Percentiles rank a stretch among this genome's conserved stretches.
phyloP scores from a whole-genome alignment of 495 filamentous ascomycete species.

The Penicillium bialowiezense region DNA sequence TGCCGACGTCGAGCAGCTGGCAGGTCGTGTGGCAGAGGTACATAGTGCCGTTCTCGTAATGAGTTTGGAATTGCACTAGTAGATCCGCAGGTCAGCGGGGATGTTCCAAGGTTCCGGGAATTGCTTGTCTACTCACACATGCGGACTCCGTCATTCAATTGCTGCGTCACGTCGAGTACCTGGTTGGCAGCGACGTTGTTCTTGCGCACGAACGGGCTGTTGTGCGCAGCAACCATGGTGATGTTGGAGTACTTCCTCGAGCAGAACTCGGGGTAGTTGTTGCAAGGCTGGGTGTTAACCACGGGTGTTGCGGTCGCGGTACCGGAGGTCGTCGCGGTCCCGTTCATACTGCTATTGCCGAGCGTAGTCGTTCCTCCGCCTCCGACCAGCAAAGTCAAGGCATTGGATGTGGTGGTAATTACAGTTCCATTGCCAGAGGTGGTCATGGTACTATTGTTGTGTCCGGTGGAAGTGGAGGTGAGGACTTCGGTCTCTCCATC shows the following conservation, averaged over 20 bases:
- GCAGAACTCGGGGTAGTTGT: constrained; percentile 84
- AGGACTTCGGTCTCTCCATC: constrained; percentile 22
- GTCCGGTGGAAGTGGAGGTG: constrained; percentile 11
- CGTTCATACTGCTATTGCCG: constrained; percentile 45
- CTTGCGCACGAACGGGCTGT: constrained; percentile 72
- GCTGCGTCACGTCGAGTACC: constrained; percentile 59
- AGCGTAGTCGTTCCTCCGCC: constrained; percentile 29
- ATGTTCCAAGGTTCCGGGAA: not conserved
- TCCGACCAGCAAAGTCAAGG: constrained; percentile 40
- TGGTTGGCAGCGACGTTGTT: constrained; percentile 81
- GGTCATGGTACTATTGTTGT: constrained; percentile 16
- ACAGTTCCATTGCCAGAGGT: constrained; percentile 32
- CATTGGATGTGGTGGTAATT: constrained; percentile 30
- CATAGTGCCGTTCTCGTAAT: constrained; percentile 60
- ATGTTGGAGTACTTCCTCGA: constrained; percentile 81
- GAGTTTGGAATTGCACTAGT: constrained; percentile 78
- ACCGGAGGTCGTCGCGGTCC: constrained; percentile 34
- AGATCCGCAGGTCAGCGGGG: constrained; percentile 2
- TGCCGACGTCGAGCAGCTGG: constrained; percentile 73
- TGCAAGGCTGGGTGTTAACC: constrained; percentile 79
- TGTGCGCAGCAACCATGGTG: constrained; percentile 82
- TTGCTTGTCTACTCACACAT: constrained; percentile 53
- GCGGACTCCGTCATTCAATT: constrained; percentile 84
- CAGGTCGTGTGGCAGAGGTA: constrained; percentile 76
- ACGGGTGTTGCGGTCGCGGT: constrained; percentile 45